A percentile compares a stretch with the other conserved stretches of the same genome.
phyloP scores from a whole-genome alignment of 1,284 basidiomycete genomes.

The Golubevia pallescens region DNA sequence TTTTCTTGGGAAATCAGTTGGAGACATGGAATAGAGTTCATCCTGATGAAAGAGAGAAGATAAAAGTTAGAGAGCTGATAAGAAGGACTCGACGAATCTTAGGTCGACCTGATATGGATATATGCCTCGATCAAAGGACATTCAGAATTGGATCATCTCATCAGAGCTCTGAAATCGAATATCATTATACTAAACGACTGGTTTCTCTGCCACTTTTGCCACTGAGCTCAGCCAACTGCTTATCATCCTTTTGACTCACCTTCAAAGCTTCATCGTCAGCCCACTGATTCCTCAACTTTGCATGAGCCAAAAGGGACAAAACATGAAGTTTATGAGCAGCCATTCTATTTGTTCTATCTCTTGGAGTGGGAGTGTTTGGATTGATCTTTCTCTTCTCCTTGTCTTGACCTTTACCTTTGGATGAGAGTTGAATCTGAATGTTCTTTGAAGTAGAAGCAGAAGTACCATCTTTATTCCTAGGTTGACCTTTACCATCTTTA shows the following conservation, averaged over 20 bases:
- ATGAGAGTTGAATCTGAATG: constrained; percentile 30
- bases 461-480: constrained; percentile 11
- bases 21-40: constrained; percentile 37
- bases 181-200: too few species aligned
- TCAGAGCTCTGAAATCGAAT: background rate
- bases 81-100: background rate
- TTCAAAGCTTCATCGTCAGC: constrained; percentile 50
- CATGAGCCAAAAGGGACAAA: constrained; percentile 42
- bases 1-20: constrained; percentile 42
- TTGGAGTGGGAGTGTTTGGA: constrained; percentile 37
- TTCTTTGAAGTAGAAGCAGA: constrained; percentile 4
- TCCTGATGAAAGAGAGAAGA: constrained; percentile 9
- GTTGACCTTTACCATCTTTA: constrained; percentile 48
- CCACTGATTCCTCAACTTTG: constrained; percentile 49
- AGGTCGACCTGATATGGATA: background rate
- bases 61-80: too few species aligned
- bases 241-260: constrained; percentile 6
- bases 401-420: constrained; percentile 11
- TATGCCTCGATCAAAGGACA: background rate
- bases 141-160: background rate
- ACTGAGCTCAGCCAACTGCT: background rate
- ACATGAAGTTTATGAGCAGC: constrained; percentile 55
- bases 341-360: constrained; percentile 47
- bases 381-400: constrained; percentile 23
- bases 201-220: too few species aligned